Evolutionary conservation across 106 monocot genomes (phyloP).

Genomic region (Vanilla planifolia): DNA sequence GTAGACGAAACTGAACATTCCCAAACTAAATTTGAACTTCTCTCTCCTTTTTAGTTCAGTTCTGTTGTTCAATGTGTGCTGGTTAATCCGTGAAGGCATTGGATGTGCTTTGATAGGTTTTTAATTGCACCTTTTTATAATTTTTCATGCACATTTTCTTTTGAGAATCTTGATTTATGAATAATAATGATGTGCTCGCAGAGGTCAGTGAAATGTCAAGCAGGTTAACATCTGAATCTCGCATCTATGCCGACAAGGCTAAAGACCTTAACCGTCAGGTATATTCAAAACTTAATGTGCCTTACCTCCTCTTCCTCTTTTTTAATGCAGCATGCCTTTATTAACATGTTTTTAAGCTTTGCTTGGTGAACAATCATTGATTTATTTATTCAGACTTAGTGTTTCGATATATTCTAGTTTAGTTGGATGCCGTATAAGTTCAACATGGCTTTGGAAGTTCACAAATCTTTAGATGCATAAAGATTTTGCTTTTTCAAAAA

Average conservation of each 20-base stretch:
- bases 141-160: background rate
- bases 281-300: background rate
- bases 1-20: too few species aligned
- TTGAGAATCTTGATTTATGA: background rate
- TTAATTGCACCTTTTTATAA: background rate
- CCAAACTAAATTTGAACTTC: too few species aligned
- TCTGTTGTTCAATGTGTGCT: too few species aligned
- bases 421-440: too few species aligned
- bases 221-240: slow-evolving; percentile 87
- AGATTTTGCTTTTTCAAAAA: too few species aligned
- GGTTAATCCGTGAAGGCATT: background rate
- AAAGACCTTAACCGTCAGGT: slow-evolving; percentile 98
- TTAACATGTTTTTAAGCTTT: too few species aligned
- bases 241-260: slow-evolving; percentile 93
- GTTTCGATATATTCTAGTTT: too few species aligned
- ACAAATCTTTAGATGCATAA: too few species aligned
- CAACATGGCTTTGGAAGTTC: too few species aligned
- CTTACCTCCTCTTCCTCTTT: background rate
- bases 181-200: slow-evolving; percentile 21
- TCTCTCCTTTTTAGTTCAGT: too few species aligned
- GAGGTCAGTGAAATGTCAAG: slow-evolving; percentile 99
- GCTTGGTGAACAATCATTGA: too few species aligned
- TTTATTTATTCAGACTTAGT: too few species aligned
- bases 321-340: background rate
- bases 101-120: background rate